phyloP scores from a whole-genome alignment of 2,329 filamentous ascomycete genomes.

The Diaporthe citrichinensis region DNA sequence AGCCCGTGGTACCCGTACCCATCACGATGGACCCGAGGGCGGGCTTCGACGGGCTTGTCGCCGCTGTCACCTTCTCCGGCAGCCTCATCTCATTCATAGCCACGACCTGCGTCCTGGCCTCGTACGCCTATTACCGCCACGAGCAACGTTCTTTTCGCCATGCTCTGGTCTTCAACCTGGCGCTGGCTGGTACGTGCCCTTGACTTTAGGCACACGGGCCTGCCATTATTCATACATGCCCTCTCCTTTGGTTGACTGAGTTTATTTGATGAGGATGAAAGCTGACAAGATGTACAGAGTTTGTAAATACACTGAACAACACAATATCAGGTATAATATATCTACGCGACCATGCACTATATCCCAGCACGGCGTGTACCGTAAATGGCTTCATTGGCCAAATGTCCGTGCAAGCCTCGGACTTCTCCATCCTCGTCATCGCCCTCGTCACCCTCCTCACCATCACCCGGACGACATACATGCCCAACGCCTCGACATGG shows the following conservation, averaged over 20 bases:
- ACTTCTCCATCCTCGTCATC: conserved; percentile 61
- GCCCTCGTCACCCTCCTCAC: conserved; percentile 50
- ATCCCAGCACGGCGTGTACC: conserved; percentile 52
- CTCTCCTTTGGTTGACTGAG: background rate
- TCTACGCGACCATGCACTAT: conserved; percentile 48
- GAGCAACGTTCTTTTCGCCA: conserved; percentile 46
- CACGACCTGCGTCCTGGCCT: conserved; percentile 40
- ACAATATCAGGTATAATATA: conserved; percentile 56
- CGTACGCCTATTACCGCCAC: conserved; percentile 39
- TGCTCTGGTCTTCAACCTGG: conserved; percentile 45
- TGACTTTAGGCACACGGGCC: background rate
- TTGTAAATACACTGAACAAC: conserved; percentile 59
- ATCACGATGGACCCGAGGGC: conserved; percentile 32
- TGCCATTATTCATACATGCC: too few species aligned
- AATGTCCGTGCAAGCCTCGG: conserved; percentile 59
- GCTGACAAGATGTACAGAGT: conserved; percentile 48
- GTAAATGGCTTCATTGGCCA: conserved; percentile 62
- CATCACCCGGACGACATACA: conserved; percentile 49
- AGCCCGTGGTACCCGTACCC: background rate
- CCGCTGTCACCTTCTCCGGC: conserved; percentile 40
- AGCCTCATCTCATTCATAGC: conserved; percentile 42
- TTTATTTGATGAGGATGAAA: background rate
- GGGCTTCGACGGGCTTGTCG: conserved; percentile 33
- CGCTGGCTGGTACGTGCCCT: conserved; percentile 44
- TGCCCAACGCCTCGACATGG: conserved; percentile 49